phyloP scores from a whole-genome alignment of 192 early-diverging fungal species.

The Lunasporangiospora selenospora region DNA sequence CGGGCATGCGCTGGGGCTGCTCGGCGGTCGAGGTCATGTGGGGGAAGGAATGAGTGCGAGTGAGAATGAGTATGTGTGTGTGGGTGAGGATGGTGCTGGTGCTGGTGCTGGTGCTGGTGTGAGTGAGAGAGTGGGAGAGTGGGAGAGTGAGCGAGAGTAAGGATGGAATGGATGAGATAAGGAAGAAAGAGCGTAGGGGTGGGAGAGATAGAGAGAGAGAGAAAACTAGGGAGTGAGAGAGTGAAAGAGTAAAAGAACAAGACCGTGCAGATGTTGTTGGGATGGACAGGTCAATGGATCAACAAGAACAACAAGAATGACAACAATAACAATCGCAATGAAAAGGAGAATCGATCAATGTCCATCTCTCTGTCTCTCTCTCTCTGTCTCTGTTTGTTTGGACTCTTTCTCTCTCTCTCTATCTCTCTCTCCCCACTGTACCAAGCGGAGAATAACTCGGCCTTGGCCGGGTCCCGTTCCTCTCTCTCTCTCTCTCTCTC shows the following conservation, averaged over 20 bases:
- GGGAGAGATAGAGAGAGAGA: background rate
- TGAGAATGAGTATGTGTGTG: background rate
- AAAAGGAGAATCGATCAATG: background rate
- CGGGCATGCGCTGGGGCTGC: background rate
- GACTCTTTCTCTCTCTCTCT: background rate
- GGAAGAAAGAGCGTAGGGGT: background rate
- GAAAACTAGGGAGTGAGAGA: background rate
- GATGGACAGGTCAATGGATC: background rate
- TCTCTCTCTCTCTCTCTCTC: background rate
- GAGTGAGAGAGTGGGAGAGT: background rate
- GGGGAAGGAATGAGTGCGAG: background rate
- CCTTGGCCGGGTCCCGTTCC: background rate
- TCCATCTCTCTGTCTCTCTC: background rate
- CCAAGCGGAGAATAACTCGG: background rate
- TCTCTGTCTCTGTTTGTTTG: background rate
- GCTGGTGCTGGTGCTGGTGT: too few species aligned
- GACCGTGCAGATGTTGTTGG: background rate
- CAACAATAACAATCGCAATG: background rate
- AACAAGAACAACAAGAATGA: background rate
- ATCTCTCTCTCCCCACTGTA: background rate
- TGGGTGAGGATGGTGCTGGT: background rate
- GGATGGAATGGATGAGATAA: background rate
- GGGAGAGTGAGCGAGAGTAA: background rate
- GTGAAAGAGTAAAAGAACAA: background rate
- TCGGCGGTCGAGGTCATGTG: constrained; percentile 16